Base-by-base conservation (phyloP, 2,329 filamentous ascomycete genomes). In the Ceratocystiopsis sp. region DNA sequence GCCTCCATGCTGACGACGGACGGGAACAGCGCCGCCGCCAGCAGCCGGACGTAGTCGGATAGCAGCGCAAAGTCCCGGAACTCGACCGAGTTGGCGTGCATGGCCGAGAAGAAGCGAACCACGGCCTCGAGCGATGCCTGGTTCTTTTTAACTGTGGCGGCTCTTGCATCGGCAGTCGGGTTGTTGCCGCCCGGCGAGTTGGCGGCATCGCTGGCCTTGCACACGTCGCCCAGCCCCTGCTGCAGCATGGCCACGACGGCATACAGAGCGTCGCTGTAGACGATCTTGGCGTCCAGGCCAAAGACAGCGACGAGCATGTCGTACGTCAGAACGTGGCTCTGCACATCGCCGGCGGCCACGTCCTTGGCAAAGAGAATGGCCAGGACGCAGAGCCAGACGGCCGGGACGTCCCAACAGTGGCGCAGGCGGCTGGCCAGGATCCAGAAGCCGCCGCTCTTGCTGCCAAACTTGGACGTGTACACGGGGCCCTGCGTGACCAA, bases 181-280 rank as follows among this genome's bases (percentile, higher is more conserved):
- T 11, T 33, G 13, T 15, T 34, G 33, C 33, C 33, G 12, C 12
- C 40, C 2, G 10, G 17, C 13, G 29, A 11, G 9, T 36, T 9
- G n/a, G 37, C 37, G 9, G 73, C 68, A 1, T 72, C 68, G 49
- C 78, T 72, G 21, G 75, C 68, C 48, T 71, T 73, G 42, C 79
- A 66, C 8, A 83, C 66, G 45, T 80, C 74, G 48, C 84, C 81
- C 18, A 96, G 59, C 0, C 86, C 89, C 54, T 82, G 78, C 55
- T 93, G 84, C 2, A 98, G 64, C 86, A 98, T 93, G 0, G 79
- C 74, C 6, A 78, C 79, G 38, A 98, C 80, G 12, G 93, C 78
- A 0, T 80, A 71, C 19, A 95, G 64, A 8, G 85, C 75, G 45
- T 93, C 86, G 0, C 85, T 77, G 54, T 85, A 83, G 1, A 73